Base-by-base conservation (phyloP, 805 yeast species). In the Cyberlindnera suaveolens region DNA sequence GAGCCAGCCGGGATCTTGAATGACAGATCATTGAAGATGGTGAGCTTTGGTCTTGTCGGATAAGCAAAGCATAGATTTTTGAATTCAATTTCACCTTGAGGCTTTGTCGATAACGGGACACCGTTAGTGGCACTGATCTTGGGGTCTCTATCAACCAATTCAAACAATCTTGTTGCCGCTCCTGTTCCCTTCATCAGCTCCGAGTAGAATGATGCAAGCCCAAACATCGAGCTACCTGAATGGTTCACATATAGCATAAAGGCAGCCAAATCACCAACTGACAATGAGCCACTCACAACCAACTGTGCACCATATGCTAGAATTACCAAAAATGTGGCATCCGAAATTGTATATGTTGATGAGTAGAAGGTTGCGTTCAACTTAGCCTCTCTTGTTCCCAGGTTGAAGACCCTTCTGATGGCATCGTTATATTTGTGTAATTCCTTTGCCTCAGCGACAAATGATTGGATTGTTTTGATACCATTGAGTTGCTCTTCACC, bases 171-270 rank as follows among this genome's bases (percentile, higher is more conserved):
- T 42, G 91, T 81, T 0, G 98, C 95, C 1, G 98, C 98, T 43
- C 99, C 99, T 8, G 88, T 85, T 42, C 97, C 98, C 67, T 93
- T 93, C 99, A 93, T 93, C 46, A 93, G 68, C 62, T 93, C 99
- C 1, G 96, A 82, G 59, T 90, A 93, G 60, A 93, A 91, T 49
- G 85, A 84, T 0, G 96, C 91, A n/a, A 91, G 61, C 0, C 97
- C 96, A 61, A 85, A 85, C 41, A 91, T 85, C 5, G 97, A 84
- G 30, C 85, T 74, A 1, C 97, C 97, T 1, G 96, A 84, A 61
- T 86, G 93, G n/a, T 88, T 88, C 1, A 96, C 89, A 64, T 93
- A 91, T 78, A 91, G 79, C 82, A 91, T 82, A 63, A 88, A 91
- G 19, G 96, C 88, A 10, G 97, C 87, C 39, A 91, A 71, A 59